Percentiles rank a stretch among this genome's conserved stretches.
Evolutionary conservation across 192 early-diverging fungal genomes (phyloP).

Genomic region (Thamnidium elegans): DNA sequence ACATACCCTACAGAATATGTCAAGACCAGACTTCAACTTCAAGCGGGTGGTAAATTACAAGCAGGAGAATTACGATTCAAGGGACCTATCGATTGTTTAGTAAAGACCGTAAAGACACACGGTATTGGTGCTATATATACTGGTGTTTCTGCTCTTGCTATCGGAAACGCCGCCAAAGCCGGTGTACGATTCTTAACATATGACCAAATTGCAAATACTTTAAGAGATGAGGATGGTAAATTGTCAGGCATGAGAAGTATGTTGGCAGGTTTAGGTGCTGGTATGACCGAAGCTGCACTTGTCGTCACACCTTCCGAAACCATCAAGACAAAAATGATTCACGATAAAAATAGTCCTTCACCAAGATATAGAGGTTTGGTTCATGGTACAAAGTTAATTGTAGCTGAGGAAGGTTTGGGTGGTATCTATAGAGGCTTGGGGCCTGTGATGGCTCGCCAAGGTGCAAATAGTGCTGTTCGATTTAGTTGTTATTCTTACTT

Average conservation of each 20-base stretch:
- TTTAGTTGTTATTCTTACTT: slow-evolving; percentile 83
- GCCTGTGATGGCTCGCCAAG: slow-evolving; percentile 92
- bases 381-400: slow-evolving; percentile 65
- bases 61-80: slow-evolving; percentile 52
- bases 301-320: slow-evolving; percentile 95
- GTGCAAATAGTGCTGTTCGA: slow-evolving; percentile 92
- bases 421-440: slow-evolving; percentile 90
- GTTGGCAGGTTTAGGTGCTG: slow-evolving; percentile 82
- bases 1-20: slow-evolving; percentile 97
- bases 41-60: slow-evolving; percentile 45
- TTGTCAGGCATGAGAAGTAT: slow-evolving; percentile 63
- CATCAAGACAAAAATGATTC: slow-evolving; percentile 97
- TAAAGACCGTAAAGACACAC: slow-evolving; percentile 64
- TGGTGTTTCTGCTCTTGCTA: slow-evolving; percentile 85
- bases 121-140: slow-evolving; percentile 81
- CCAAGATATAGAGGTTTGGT: slow-evolving; percentile 78
- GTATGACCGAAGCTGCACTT: slow-evolving; percentile 81
- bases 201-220: slow-evolving; percentile 72
- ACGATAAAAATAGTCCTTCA: slow-evolving; percentile 73
- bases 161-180: slow-evolving; percentile 90
- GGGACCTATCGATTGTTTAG: slow-evolving; percentile 80
- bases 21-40: slow-evolving; percentile 95
- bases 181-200: slow-evolving; percentile 92
- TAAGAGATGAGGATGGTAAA: slow-evolving; percentile 72
- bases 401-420: slow-evolving; percentile 67